phyloP scores from a whole-genome alignment of 2,329 filamentous ascomycete species.

The Botrytis fabae region DNA sequence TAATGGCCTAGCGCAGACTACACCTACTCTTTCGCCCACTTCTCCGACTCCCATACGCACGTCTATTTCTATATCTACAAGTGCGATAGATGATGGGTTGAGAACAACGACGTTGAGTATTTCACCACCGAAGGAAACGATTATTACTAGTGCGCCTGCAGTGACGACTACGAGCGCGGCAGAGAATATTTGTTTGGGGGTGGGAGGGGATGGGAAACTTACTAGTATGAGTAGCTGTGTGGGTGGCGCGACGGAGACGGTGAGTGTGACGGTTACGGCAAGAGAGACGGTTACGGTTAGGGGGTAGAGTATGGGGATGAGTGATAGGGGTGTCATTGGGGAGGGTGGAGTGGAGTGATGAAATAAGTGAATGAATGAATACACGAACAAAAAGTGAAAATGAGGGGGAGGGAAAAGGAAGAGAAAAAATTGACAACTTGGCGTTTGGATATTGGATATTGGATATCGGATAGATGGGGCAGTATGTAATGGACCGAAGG shows the following conservation, averaged over 20 bases:
- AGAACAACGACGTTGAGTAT: background rate
- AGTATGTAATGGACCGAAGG: background rate
- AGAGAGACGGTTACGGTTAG: conserved; percentile 8
- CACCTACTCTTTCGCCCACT: too few relatives aligned
- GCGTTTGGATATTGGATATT: background rate
- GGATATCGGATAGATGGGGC: background rate
- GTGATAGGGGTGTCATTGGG: background rate
- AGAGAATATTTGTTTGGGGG: background rate
- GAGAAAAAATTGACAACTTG: background rate
- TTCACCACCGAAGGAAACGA: background rate
- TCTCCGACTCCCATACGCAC: background rate
- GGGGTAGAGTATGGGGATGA: background rate
- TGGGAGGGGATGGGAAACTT: background rate
- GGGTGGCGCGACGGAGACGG: background rate
- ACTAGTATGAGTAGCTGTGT: conserved; percentile 8
- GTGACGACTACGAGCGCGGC: background rate
- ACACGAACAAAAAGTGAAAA: too few relatives aligned
- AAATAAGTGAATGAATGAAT: background rate
- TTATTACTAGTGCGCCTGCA: background rate
- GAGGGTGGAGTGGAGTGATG: background rate
- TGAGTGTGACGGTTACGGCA: background rate
- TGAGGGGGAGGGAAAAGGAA: too few relatives aligned
- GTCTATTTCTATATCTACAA: background rate
- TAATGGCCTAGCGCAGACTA: background rate
- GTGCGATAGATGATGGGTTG: background rate